phyloP scores from a whole-genome alignment of 148 eudicot species.

The Persicaria tinctoria region DNA sequence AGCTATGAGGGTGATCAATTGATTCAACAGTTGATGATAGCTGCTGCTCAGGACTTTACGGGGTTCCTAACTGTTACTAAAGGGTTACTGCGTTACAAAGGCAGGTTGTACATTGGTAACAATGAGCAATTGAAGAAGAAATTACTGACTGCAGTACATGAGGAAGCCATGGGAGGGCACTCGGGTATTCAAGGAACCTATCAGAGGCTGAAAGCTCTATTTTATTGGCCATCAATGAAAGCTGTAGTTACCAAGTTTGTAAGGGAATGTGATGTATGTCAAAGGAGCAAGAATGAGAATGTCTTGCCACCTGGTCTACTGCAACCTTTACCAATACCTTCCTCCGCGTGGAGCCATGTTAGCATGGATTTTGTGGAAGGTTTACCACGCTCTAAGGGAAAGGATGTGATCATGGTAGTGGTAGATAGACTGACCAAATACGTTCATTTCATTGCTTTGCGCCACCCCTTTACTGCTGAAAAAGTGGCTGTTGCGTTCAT shows the following conservation, averaged over 20 bases:
- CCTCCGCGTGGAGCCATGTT: neutral
- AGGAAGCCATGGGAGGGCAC: neutral
- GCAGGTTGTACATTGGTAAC: neutral
- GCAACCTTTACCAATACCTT: neutral
- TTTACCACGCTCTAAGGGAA: neutral
- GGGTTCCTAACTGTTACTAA: neutral
- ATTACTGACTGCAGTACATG: neutral
- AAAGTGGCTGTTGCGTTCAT: neutral
- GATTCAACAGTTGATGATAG: neutral
- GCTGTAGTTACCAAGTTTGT: neutral
- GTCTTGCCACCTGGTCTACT: neutral
- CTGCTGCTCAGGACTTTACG: accelerated
- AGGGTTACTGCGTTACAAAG: neutral
- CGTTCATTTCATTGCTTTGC: neutral
- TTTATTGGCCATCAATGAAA: neutral
- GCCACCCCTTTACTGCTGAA: neutral
- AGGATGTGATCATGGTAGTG: neutral
- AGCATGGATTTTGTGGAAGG: neutral
- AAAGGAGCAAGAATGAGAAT: neutral
- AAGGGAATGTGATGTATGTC: neutral
- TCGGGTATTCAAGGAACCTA: neutral
- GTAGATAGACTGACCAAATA: neutral
- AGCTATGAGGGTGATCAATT: neutral
- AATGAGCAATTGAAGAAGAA: neutral
- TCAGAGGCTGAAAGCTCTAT: neutral